A percentile compares a stretch with the other conserved stretches of the same genome.
These are phyloP conservation scores for Raffaelea arxii DNA, from an alignment of 2,329 filamentous ascomycete species.

Conservation along the genomic window DNA sequence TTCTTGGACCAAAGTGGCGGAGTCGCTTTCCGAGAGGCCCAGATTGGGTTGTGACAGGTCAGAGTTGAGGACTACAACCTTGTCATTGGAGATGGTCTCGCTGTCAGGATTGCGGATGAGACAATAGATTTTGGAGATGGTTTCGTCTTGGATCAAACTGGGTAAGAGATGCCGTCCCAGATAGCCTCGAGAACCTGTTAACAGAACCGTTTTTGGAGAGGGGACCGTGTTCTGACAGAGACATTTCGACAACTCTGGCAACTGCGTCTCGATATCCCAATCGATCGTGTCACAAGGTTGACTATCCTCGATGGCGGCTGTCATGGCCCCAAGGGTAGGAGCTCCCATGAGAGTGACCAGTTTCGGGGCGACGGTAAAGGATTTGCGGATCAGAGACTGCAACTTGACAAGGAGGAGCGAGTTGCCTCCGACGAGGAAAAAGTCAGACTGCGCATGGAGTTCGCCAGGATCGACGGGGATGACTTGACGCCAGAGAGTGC, in stretches of 20 bases:
- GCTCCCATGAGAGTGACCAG: conserved; percentile 27
- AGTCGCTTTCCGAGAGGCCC: conserved; percentile 8
- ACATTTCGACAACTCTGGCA: not conserved
- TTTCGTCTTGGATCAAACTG: conserved; percentile 19
- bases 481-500: not conserved
- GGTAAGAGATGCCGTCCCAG: conserved; percentile 29
- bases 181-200: conserved; percentile 30
- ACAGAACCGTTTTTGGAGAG: conserved; percentile 16
- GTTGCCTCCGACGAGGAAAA: conserved; percentile 17
- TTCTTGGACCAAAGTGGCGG: conserved; percentile 1
- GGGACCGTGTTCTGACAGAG: not conserved
- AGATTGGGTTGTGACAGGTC: not conserved
- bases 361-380: conserved; percentile 20
- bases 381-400: conserved; percentile 20
- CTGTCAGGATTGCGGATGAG: not conserved
- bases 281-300: conserved; percentile 9
- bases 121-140: conserved; percentile 11
- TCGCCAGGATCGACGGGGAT: conserved; percentile 2
- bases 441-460: conserved; percentile 20
- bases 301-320: conserved; percentile 17
- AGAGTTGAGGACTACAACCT: not conserved
- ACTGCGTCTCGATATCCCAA: conserved; percentile 18
- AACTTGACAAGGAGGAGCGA: conserved; percentile 25
- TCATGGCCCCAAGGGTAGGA: conserved; percentile 30
- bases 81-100: not conserved